Evolutionary conservation across 2,329 filamentous ascomycete genomes (phyloP).

Genomic region (Rutstroemia sydowiana): DNA sequence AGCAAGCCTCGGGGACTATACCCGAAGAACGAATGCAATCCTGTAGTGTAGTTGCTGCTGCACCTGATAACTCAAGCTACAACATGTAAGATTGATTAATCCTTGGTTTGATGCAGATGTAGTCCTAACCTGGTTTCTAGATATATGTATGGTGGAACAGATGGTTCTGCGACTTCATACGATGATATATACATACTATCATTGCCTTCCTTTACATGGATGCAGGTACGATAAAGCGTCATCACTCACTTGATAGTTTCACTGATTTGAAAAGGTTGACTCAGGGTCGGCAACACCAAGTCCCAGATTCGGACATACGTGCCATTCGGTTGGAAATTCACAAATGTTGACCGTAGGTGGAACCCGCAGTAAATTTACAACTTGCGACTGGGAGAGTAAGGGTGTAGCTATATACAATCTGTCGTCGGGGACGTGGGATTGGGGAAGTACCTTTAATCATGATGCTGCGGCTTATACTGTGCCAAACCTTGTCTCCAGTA

Average conservation of each 20-base stretch:
- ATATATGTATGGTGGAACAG: constrained; percentile 42
- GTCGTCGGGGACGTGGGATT: constrained; percentile 18
- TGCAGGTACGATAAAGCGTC: constrained; percentile 14
- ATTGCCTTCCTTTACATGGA: constrained; percentile 39
- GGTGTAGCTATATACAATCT: constrained; percentile 31
- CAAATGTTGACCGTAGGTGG: constrained; percentile 39
- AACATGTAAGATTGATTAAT: constrained; percentile 31
- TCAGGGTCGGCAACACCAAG: constrained; percentile 25
- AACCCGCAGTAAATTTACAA: constrained; percentile 1
- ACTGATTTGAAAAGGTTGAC: constrained; percentile 26
- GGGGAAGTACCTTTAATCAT: constrained; percentile 28
- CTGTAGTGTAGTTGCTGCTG: constrained; percentile 35
- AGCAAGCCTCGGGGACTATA: constrained; percentile 35
- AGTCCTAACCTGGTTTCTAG: constrained; percentile 9
- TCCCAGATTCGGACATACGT: constrained; percentile 35
- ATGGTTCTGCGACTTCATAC: constrained; percentile 28
- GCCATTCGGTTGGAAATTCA: constrained; percentile 31
- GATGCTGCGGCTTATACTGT: constrained; percentile 26
- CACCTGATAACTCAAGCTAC: constrained; percentile 39
- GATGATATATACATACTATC: constrained; percentile 41
- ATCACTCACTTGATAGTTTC: background rate
- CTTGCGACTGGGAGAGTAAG: constrained; percentile 30
- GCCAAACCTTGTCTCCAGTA: constrained; percentile 17
- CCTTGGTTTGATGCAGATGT: too few species aligned
- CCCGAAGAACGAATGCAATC: constrained; percentile 37